Base-by-base conservation (phyloP, 1,139 yeast species). In the Hansenula sp. region DNA sequence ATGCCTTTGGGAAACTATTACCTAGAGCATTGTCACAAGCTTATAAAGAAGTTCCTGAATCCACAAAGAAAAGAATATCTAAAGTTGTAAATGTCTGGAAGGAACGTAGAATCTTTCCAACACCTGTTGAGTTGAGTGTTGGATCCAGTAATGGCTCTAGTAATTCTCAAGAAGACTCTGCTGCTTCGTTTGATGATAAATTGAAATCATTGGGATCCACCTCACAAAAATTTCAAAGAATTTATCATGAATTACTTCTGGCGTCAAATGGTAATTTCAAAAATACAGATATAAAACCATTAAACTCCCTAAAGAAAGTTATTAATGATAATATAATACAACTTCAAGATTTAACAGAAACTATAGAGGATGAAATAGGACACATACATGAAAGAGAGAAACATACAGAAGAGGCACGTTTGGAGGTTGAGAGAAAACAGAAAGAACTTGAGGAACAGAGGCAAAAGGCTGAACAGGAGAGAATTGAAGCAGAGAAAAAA, bases 41-140 rank as follows among this genome's bases (percentile, higher is more conserved):
- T 1, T 69, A 72, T 44, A 19, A 49, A 53, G 34, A 67, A 61
- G 54, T 64, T 35, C 71, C 73, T 40, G 55, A 57, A 7, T 51
- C 71, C 1, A 61, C 75, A 12, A 71, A 73, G 44, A 71, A 74
- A n/a, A 80, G 79, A 46, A 73, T 85, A 27, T 71, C 67, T 31
- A 70, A 95, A 33, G 77, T 86, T 21, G 68, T 86, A 2, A 75
- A 69, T 36, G 94, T 88, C 14, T 85, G 96, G 95, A 72, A 72
- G 39, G 85, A 85, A 44, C 66, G 96, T 39, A 57, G 60, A 21
- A 75, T 88, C 2, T 86, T 83, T 51, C 48, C 68, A 2, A 54
- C 57, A 0, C 56, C 56, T 2, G 72, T 71, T 19, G 68, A 80
- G 34, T 56, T 60, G 3, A 61, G 65, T 33, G 53, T 47, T 12